Evolutionary conservation across 176 grass and related monocot species (phyloP), one percentile per base, ranked within the genome.

Genomic region (Carex myosuroides): DNA sequence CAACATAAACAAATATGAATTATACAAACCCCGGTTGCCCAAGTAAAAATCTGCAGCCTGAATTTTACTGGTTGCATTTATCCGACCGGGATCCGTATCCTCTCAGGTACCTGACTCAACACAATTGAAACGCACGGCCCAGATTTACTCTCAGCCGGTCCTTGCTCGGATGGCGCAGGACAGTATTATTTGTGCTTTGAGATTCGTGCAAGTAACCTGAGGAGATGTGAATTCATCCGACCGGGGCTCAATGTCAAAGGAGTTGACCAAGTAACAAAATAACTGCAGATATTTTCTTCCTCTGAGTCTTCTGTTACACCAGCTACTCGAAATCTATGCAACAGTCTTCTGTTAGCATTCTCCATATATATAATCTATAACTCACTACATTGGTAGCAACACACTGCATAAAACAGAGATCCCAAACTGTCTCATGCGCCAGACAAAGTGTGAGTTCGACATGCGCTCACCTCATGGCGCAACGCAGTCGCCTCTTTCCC

Each of bases 391-490:
- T 6, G 1, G 0, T 62, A 2, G 12, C 26, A 17, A 81, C 24
- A 81, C 10, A 22, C 3, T 2, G 3, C 0, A 39, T 6, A 35
- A 39, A 60, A 81, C 20, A 64, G 13, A 29, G 14, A 56, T 32
- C 21, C 4, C 4, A 32, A 56, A 8, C 20, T 70, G 29, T 85
- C 81, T 59, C 72, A 13, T 21, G 53, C 32, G 48, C 58, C 12
- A 66, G 82, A 41, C 73, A 75, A 24, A n/a, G 71, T 33, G 84
- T 79, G 89, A 92, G 94, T 89, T 85, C 17, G 85, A 86, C 92
- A 86, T 85, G 95, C 91, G 86, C 57, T 50, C 84, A 73, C 77
- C 95, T 87, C 95, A 90, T 95, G 95, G 91, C 63, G 88, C 87
- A 65, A 79, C 89, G 79, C 64, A 90, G 41, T 46, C 78, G 90